Evolutionary conservation across 2,329 filamentous ascomycete genomes (phyloP).

Genomic region (Exophiala xenobiotica): DNA sequence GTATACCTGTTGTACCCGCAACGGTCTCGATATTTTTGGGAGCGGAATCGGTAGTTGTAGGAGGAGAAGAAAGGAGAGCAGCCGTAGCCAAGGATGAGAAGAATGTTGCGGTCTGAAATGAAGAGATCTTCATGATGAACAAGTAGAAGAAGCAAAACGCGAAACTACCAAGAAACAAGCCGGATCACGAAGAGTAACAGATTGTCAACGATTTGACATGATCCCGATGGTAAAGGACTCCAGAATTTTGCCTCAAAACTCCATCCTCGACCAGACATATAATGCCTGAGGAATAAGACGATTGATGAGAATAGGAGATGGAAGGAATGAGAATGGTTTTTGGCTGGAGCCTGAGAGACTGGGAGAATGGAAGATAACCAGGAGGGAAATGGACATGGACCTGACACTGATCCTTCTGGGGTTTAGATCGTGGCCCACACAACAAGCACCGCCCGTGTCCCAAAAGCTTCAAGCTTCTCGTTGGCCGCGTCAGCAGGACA

Average conservation of each 20-base stretch:
- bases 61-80: constrained; percentile 17
- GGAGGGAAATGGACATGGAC: not conserved
- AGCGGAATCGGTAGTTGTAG: not conserved
- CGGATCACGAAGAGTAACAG: not conserved
- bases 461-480: too few species aligned
- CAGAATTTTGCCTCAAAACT: constrained; percentile 11
- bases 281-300: constrained; percentile 11
- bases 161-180: not conserved
- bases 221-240: constrained; percentile 5
- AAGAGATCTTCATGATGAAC: constrained; percentile 22
- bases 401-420: constrained; percentile 3
- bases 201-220: constrained; percentile 6
- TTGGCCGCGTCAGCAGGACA: constrained; percentile 12
- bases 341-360: constrained; percentile 21
- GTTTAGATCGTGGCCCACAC: too few species aligned
- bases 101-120: constrained; percentile 20
- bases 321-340: constrained; percentile 4
- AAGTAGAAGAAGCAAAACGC: constrained; percentile 13
- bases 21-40: constrained; percentile 24
- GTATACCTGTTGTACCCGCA: constrained; percentile 30
- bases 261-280: constrained; percentile 6
- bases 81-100: constrained; percentile 18
- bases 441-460: too few species aligned
- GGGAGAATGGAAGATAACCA: not conserved
- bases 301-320: not conserved